Evolutionary conservation across 768 basidiomycete species (phyloP).

Genomic region (Russula foetens): DNA sequence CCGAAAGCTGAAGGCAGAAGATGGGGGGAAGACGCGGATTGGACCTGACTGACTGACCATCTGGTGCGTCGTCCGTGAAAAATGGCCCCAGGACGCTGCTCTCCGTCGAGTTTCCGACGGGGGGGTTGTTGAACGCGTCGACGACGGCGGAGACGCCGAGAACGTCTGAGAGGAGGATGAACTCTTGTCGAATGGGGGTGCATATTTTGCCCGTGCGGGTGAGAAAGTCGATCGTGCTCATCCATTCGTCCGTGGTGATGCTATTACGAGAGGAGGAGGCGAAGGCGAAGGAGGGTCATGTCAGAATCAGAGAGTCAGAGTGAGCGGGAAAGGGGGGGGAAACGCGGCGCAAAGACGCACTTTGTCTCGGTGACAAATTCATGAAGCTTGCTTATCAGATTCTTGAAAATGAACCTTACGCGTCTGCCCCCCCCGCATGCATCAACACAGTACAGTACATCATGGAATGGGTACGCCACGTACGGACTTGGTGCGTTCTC

Average conservation of each 20-base stretch:
- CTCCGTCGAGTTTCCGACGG: conserved; percentile 55
- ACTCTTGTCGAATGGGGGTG: conserved; percentile 56
- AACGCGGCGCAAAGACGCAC: conserved; percentile 29
- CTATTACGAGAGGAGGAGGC: conserved; percentile 21
- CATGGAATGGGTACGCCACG: conserved; percentile 19
- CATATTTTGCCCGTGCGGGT: conserved; percentile 69
- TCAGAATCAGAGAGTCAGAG: neutral
- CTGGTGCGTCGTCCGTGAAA: conserved; percentile 67
- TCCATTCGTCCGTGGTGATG: conserved; percentile 82
- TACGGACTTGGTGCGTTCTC: conserved; percentile 35
- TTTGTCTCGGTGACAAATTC: conserved; percentile 66
- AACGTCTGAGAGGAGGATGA: conserved; percentile 79
- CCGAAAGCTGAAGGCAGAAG: neutral
- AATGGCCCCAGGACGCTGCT: conserved; percentile 79
- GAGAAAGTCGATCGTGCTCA: conserved; percentile 69
- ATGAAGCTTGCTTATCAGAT: conserved; percentile 61
- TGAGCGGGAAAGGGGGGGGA: neutral
- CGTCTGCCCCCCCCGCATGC: conserved; percentile 27
- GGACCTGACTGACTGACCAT: conserved; percentile 51
- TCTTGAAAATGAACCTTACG: conserved; percentile 39
- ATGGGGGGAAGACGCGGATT: neutral
- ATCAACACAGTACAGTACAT: conserved; percentile 11
- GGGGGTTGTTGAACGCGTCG: conserved; percentile 64
- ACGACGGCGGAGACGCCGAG: conserved; percentile 75
- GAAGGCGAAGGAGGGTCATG: neutral